Conservation (phyloP, 169 alveolate genomes). For the Eimeria necatrix region DNA sequence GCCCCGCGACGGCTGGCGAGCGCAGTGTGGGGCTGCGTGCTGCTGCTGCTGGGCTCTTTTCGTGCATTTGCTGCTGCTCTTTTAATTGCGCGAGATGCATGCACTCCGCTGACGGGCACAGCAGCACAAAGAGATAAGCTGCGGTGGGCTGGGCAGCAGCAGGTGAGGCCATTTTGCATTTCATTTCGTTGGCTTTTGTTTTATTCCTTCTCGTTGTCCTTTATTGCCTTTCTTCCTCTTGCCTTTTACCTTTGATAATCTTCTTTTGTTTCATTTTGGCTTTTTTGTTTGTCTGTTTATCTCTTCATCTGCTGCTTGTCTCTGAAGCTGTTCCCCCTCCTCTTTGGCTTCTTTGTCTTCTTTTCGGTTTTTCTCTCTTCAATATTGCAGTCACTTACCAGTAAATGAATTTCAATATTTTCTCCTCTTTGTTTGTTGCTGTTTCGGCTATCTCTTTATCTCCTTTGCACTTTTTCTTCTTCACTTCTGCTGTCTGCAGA, state of each 20-base stretch:
- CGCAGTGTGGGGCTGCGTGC: not conserved
- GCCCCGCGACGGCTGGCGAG: constrained; percentile 15
- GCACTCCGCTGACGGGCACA: not conserved
- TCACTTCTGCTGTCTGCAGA: not conserved
- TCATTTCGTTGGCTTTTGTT: not conserved
- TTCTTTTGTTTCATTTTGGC: not conserved
- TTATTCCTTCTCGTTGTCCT: too few relatives aligned
- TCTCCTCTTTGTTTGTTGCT: not conserved
- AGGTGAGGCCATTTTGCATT: not conserved
- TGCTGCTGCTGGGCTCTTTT: not conserved
- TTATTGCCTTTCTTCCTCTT: too few relatives aligned
- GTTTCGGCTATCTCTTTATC: not conserved
- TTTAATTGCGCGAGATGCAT: not conserved
- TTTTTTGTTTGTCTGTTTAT: not conserved
- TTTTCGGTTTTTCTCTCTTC: not conserved
- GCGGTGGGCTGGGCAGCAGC: not conserved
- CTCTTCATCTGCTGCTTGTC: not conserved
- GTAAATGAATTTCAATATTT: not conserved
- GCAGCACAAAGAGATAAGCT: not conserved
- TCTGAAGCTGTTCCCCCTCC: too few relatives aligned
- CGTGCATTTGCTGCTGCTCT: constrained; percentile 3
- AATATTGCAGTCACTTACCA: not conserved
- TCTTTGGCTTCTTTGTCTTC: not conserved
- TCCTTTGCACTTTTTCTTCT: not conserved
- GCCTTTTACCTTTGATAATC: too few relatives aligned